phyloP scores from a whole-genome alignment of 179 eudicot genomes.

The Amaranthus tricolor region DNA sequence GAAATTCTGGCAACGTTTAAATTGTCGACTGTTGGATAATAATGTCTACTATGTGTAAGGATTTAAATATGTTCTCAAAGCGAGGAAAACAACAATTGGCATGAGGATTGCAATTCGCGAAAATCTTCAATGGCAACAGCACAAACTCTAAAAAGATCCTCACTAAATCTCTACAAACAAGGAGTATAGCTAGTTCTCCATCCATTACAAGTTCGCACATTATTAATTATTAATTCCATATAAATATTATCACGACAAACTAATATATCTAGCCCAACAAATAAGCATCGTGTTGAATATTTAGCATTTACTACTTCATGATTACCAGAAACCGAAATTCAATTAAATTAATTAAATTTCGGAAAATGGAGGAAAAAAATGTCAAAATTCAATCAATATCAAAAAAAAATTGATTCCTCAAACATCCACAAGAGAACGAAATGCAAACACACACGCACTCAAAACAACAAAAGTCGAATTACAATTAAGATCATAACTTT shows the following conservation, averaged over 20 bases:
- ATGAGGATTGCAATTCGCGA: not conserved
- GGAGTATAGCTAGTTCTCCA: not conserved
- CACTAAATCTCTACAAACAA: not conserved
- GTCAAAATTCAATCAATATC: not conserved
- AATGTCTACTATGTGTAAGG: not conserved
- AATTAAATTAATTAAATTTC: not conserved
- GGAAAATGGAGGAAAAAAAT: not conserved
- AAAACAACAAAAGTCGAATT: not conserved
- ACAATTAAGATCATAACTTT: not conserved
- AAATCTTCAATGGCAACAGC: not conserved
- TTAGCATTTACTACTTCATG: not conserved
- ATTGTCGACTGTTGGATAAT: not conserved
- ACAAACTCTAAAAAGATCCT: too few relatives aligned
- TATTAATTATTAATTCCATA: not conserved
- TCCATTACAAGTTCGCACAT: not conserved
- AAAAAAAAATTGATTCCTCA: not conserved
- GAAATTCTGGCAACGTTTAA: not conserved
- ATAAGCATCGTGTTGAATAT: not conserved
- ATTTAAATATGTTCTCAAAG: not conserved
- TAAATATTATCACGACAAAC: not conserved
- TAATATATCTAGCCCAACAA: not conserved
- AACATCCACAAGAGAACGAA: not conserved
- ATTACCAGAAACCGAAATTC: not conserved
- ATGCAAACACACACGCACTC: not conserved
- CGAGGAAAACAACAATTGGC: not conserved